phyloP scores from a whole-genome alignment of 352 stramenopile species.

The Phytopythium oedochilum region DNA sequence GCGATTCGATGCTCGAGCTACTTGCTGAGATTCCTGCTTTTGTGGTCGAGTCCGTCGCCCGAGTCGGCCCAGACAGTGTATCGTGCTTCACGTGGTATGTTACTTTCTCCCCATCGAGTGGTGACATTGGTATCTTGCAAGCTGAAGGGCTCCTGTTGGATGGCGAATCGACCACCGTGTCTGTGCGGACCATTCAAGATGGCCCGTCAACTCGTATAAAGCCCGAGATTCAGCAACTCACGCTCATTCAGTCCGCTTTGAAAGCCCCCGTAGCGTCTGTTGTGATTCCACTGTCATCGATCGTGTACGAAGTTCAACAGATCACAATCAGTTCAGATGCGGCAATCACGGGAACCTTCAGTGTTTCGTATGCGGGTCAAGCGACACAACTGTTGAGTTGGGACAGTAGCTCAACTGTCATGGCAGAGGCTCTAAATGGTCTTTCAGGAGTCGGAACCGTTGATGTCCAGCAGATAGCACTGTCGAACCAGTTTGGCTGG shows the following conservation, averaged over 20 bases:
- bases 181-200: slow-evolving; percentile 17
- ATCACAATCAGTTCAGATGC: slow-evolving; percentile 15
- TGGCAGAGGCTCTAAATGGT: slow-evolving; percentile 15
- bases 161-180: slow-evolving; percentile 14
- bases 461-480: slow-evolving; percentile 6
- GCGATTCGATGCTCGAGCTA: slow-evolving; percentile 21
- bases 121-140: slow-evolving; percentile 22
- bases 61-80: slow-evolving; percentile 25
- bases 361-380: slow-evolving; percentile 18
- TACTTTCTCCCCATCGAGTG: slow-evolving; percentile 26
- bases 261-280: slow-evolving; percentile 5
- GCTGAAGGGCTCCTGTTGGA: slow-evolving; percentile 14
- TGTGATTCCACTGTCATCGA: slow-evolving; percentile 8
- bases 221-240: slow-evolving; percentile 14
- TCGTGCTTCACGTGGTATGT: slow-evolving; percentile 32
- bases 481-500: slow-evolving; percentile 12
- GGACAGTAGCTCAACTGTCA: slow-evolving; percentile 6
- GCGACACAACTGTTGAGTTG: slow-evolving; percentile 9
- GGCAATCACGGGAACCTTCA: slow-evolving; percentile 18
- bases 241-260: slow-evolving; percentile 6
- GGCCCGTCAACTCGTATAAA: slow-evolving; percentile 12
- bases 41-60: slow-evolving; percentile 15
- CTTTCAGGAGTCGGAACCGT: slow-evolving; percentile 17
- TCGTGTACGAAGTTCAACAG: slow-evolving; percentile 23
- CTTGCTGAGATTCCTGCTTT: slow-evolving; percentile 18